Evolutionary conservation across 2,329 filamentous ascomycete genomes (phyloP).

Genomic region (Arthrobotrys iridis): DNA sequence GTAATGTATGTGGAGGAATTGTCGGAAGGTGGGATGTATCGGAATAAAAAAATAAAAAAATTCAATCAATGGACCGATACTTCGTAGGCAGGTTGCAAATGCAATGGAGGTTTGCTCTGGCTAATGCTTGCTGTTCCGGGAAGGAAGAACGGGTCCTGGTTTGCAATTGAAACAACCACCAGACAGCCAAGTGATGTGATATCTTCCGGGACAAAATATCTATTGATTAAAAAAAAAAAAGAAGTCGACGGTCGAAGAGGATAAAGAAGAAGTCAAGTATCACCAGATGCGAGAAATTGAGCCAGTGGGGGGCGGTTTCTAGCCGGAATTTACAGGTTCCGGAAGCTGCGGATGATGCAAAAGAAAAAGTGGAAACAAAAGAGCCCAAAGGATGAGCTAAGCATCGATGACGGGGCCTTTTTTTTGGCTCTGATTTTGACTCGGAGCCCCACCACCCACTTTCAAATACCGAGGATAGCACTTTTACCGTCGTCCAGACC

Average conservation of each 20-base stretch:
- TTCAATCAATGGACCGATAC: no score
- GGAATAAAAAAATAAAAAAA: no score
- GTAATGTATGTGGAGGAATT: background rate
- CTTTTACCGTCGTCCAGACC: background rate
- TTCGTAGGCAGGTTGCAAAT: background rate
- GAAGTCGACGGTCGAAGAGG: background rate
- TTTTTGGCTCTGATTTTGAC: no score
- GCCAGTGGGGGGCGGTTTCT: constrained; percentile 9
- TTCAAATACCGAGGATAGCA: background rate
- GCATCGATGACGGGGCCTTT: constrained; percentile 13
- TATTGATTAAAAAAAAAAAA: background rate
- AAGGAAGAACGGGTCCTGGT: background rate
- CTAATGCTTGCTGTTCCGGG: constrained; percentile 23
- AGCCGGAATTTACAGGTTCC: constrained; percentile 48
- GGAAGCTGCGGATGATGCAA: constrained; percentile 38
- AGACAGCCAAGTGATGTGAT: background rate
- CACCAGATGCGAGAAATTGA: background rate
- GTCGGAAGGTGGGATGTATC: constrained; percentile 1
- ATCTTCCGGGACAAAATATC: background rate
- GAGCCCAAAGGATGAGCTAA: constrained; percentile 28
- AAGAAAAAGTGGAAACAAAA: no score
- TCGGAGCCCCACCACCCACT: background rate
- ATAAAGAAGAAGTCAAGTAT: background rate
- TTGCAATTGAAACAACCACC: constrained; percentile 1
- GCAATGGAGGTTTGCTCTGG: background rate